These are phyloP conservation scores for Monascus purpureus DNA, from an alignment of 495 filamentous ascomycete species.

Conservation along the genomic window DNA sequence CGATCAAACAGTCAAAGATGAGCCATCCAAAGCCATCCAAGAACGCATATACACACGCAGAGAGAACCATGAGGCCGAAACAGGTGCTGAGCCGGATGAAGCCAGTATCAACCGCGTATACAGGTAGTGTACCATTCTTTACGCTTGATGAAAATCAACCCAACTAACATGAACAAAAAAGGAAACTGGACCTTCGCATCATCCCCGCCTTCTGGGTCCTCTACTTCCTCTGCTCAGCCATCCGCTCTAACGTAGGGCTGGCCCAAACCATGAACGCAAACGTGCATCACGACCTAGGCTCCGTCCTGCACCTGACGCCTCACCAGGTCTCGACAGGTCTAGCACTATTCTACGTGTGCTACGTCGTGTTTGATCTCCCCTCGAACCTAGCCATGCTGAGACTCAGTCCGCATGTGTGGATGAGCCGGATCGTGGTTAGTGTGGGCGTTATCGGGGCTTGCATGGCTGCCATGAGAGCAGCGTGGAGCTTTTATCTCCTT, in stretches of 20 bases:
- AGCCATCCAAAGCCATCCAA: too few relatives aligned
- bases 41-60: too few relatives aligned
- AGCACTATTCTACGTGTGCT: constrained; percentile 81
- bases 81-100: constrained; percentile 14
- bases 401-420: constrained; percentile 77
- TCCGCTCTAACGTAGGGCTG: constrained; percentile 79
- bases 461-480: constrained; percentile 64
- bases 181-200: constrained; percentile 71
- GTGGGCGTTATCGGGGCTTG: constrained; percentile 74
- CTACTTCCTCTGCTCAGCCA: constrained; percentile 85
- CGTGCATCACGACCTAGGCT: constrained; percentile 51
- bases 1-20: too few relatives aligned
- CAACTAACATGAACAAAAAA: constrained; percentile 4
- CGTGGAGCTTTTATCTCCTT: constrained; percentile 77
- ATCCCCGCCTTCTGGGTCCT: constrained; percentile 88
- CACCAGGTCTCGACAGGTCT: constrained; percentile 71
- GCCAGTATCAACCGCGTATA: constrained; percentile 30
- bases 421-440: constrained; percentile 81
- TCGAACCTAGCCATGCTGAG: constrained; percentile 83
- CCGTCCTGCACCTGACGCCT: constrained; percentile 48
- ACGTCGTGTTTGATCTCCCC: constrained; percentile 79
- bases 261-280: constrained; percentile 78
- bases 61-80: constrained; percentile 8
- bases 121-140: constrained; percentile 9
- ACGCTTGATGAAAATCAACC: not conserved